phyloP scores from a whole-genome alignment of 257 asterid genomes.

The Echium plantagineum region DNA sequence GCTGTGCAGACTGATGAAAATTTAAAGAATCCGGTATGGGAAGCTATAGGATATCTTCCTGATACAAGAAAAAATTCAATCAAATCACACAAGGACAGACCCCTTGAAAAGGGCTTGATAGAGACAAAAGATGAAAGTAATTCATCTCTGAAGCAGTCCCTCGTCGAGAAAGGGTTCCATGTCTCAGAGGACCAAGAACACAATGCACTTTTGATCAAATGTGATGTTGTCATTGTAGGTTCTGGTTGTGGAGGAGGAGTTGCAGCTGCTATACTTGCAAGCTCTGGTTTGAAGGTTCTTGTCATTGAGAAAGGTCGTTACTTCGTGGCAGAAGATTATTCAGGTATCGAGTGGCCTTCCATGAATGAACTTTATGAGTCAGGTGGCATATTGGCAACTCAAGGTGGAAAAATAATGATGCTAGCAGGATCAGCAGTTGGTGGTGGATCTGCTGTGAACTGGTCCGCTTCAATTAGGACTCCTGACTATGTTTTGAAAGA shows the following conservation, averaged over 20 bases:
- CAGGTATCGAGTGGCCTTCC: constrained; percentile 81
- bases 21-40: constrained; percentile 54
- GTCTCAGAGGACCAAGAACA: constrained; percentile 28
- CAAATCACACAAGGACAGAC: constrained; percentile 29
- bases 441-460: constrained; percentile 70
- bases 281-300: constrained; percentile 62
- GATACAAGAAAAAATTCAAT: constrained; percentile 20
- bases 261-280: constrained; percentile 70
- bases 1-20: constrained; percentile 58
- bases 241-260: constrained; percentile 94
- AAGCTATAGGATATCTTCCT: constrained; percentile 52
- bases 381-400: constrained; percentile 53
- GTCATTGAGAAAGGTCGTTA: constrained; percentile 80
- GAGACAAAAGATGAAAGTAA: constrained; percentile 41
- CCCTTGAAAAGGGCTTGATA: constrained; percentile 62
- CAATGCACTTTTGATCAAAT: constrained; percentile 28
- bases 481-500: constrained; percentile 61
- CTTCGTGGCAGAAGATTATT: constrained; percentile 64
- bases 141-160: constrained; percentile 40
- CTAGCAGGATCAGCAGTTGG: constrained; percentile 70
- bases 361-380: constrained; percentile 49
- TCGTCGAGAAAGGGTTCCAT: constrained; percentile 37
- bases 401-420: constrained; percentile 63
- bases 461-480: constrained; percentile 81
- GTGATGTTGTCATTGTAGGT: constrained; percentile 85